Evolutionary conservation across 139 green algal species (phyloP).

Genomic region (Astrephomene gubernaculifera): DNA sequence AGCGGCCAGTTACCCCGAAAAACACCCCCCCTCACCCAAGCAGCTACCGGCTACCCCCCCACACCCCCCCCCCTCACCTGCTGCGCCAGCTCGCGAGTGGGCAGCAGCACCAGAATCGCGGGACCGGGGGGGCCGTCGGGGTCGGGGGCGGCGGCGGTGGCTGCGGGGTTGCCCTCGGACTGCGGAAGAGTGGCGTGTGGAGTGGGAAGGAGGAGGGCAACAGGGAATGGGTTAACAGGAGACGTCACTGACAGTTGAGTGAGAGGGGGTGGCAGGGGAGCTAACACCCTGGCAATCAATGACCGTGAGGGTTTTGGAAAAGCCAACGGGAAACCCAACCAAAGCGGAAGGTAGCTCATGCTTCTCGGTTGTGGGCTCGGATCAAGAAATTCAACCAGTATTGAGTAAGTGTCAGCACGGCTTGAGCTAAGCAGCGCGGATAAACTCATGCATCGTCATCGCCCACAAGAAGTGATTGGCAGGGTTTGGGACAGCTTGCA

Average conservation of each 20-base stretch:
- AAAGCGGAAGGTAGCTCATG: background rate
- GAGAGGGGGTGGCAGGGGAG: background rate
- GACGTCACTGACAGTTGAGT: too few relatives aligned
- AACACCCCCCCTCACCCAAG: too few relatives aligned
- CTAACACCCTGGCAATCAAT: too few relatives aligned
- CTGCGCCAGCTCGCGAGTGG: slow-evolving; percentile 79
- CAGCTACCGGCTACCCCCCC: too few relatives aligned
- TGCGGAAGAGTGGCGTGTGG: background rate
- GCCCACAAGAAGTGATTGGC: too few relatives aligned
- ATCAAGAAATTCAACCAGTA: slow-evolving; percentile 48
- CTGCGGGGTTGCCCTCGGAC: slow-evolving; percentile 20
- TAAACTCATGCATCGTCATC: slow-evolving; percentile 42
- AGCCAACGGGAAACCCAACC: too few relatives aligned
- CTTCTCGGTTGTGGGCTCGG: too few relatives aligned
- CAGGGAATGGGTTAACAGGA: too few relatives aligned
- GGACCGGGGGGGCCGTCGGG: slow-evolving; percentile 52
- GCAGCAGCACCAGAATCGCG: slow-evolving; percentile 66
- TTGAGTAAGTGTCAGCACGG: slow-evolving; percentile 13
- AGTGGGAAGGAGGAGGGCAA: background rate
- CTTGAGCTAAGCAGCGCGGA: slow-evolving; percentile 51
- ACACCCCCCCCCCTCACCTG: slow-evolving; percentile 56
- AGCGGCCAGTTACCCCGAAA: too few relatives aligned
- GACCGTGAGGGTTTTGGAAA: background rate
- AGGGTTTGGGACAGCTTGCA: too few relatives aligned
- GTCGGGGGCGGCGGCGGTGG: background rate